These are phyloP conservation scores for Penicillium simplicissimum DNA, from an alignment of 495 filamentous ascomycete species.

Conservation along the genomic window DNA sequence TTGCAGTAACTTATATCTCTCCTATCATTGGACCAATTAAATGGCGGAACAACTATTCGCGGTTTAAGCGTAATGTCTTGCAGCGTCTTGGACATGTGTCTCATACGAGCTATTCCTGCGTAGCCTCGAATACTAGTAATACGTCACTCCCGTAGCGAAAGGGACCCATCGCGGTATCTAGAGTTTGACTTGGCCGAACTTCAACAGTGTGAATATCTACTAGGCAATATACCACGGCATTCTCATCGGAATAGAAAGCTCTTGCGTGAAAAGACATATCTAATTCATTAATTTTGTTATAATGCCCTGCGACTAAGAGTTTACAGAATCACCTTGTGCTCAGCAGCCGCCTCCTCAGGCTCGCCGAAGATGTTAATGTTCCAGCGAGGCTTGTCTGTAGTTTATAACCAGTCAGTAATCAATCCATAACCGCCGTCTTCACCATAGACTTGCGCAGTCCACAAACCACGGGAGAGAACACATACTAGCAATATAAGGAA, in stretches of 20 bases:
- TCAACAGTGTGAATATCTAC: not conserved
- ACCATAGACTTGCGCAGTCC: not conserved
- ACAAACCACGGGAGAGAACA: slow-evolving; percentile 3
- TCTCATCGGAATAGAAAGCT: not conserved
- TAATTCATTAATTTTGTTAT: slow-evolving; percentile 19
- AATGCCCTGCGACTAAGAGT: not conserved
- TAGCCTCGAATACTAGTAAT: slow-evolving; percentile 1
- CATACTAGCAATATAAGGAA: slow-evolving; percentile 41
- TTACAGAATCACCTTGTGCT: slow-evolving; percentile 38
- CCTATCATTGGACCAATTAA: slow-evolving; percentile 26
- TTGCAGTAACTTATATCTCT: slow-evolving; percentile 31
- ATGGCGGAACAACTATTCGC: slow-evolving; percentile 26
- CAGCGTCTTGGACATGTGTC: slow-evolving; percentile 24
- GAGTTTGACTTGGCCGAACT: not conserved
- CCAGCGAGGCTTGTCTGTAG: slow-evolving; percentile 47
- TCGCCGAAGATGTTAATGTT: slow-evolving; percentile 49
- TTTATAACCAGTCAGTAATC: slow-evolving; percentile 3
- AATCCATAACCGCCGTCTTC: not conserved
- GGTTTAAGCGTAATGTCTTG: slow-evolving; percentile 27
- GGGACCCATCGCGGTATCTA: too few relatives aligned
- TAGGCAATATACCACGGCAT: not conserved
- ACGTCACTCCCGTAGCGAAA: too few relatives aligned
- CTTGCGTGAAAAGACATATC: slow-evolving; percentile 16
- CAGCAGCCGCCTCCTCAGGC: slow-evolving; percentile 42
- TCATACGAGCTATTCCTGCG: slow-evolving; percentile 26